Evolutionary conservation across 2,329 filamentous ascomycete species (phyloP), one percentile per base, ranked within the genome.

Genomic region (Chaetomium sp.): DNA sequence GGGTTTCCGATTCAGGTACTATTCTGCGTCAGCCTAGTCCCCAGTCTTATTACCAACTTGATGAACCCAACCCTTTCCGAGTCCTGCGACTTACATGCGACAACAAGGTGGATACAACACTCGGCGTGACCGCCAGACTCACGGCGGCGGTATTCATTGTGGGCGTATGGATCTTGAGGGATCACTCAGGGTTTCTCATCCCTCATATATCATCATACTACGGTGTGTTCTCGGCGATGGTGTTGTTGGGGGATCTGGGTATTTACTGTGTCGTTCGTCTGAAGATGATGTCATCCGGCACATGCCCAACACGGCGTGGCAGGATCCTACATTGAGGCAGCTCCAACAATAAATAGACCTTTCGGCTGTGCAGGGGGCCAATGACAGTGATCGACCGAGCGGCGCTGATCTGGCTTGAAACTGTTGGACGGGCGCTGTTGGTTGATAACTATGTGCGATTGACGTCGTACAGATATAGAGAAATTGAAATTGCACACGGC

Each of bases 1-100:
- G 1, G 87, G 85, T 73, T 90, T 90, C 69, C 91, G 89, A 73
- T 96, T 90, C 66, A 96, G 81, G 77, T 95, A 97, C 90, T 95
- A 56, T 23, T 25, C 7, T 6, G 54, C 56, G 62, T 65, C 42
- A 64, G 42, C 47, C 50, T 31, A 57, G 33, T 29, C 10, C 29
- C 31, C 23, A 13, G 23, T 29, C 33, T 58, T 12, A n/a, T 58
- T 12, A n/a, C 31, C 38, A 23, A 13, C 45, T 33, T 29, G 29
- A 50, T 21, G n/a, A n/a, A n/a, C n/a, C n/a, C n/a, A n/a, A 16
- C 16, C 5, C 16, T n/a, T 23, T 21, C 6, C 35, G n/a, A 23
- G 21, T 53, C 25, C 29, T 62, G 33, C 21, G 13, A 80, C 88
- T 71, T 83, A 93, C 91, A 83, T 98, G 95, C 65, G 89, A 89